Evolutionary conservation across 2,329 filamentous ascomycete species (phyloP), one percentile per base, ranked within the genome.

Genomic region (Septoria petroselini): DNA sequence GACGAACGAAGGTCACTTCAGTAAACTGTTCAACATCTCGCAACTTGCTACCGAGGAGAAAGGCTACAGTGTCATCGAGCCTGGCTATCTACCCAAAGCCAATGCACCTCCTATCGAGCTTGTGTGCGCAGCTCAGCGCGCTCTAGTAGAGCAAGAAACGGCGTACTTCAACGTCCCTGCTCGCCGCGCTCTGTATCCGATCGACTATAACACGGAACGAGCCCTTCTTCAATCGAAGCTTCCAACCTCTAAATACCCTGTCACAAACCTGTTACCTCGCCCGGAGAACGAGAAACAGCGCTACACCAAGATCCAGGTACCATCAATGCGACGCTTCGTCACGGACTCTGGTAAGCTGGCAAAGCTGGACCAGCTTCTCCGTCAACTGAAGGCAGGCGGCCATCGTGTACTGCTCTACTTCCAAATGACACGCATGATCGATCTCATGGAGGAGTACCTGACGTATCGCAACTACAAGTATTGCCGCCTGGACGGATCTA

Each of bases 391-490:
- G 78, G 86, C 89, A 55, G 88, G 86, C 56, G 87, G 87, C 29
- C 93, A 98, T 62, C 90, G 93, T 65, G 93, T 98, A 17, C 77
- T 98, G 46, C 76, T 98, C 15, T 98, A 98, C 78, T 98, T 98
- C 87, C 93, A 98, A 76, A 98, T 98, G 93, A 98, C 93, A 3
- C 87, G 88, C 66, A 98, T 98, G 93, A 97, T 98, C 66, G 91
- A 98, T 68, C 76, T 98, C 53, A 97, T 97, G 88, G 93, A 98
- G 70, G 93, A 98, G 71, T 98, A 97, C 63, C 77, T 98, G 52
- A 97, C 93, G 0, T 97, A 97, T 74, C 88, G 93, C 68, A 96
- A 97, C 73, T 97, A 95, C 83, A 96, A 95, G 71, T 98, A 96
- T 73, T 94, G 91, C 64, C 88, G 93, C 53, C 79, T 98, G 37